Conservation (phyloP, 2,329 filamentous ascomycete genomes). For the Davidsoniella australis region DNA sequence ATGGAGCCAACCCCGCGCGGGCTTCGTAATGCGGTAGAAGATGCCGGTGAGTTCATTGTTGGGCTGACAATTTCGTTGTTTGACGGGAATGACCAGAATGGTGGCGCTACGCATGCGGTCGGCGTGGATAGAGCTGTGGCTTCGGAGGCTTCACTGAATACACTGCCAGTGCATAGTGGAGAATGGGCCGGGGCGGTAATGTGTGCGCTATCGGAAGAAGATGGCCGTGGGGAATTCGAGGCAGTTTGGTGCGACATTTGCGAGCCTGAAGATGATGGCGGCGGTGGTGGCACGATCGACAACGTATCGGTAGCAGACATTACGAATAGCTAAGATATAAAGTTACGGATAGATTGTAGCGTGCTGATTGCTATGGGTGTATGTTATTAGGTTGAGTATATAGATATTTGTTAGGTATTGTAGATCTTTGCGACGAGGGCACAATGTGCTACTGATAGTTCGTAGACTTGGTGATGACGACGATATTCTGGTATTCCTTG, state of each 20-base stretch:
- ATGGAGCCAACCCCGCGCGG: neutral
- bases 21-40: neutral
- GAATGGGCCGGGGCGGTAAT: neutral
- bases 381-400: too few relatives aligned
- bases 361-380: too few relatives aligned
- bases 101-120: conserved; percentile 5
- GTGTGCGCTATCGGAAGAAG: neutral
- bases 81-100: conserved; percentile 9
- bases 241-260: neutral
- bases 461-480: too few relatives aligned
- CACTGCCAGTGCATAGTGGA: conserved; percentile 1
- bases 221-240: neutral
- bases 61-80: neutral
- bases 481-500: too few relatives aligned
- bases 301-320: conserved; percentile 7
- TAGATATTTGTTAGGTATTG: too few relatives aligned
- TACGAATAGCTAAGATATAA: neutral
- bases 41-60: too few relatives aligned
- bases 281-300: conserved; percentile 5
- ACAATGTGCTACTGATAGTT: too few relatives aligned
- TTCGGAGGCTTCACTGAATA: conserved; percentile 8
- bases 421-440: too few relatives aligned
- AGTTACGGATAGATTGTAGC: too few relatives aligned
- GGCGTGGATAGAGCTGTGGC: conserved; percentile 5
- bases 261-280: neutral